Base-by-base conservation (phyloP, 2,329 filamentous ascomycete genomes). In the Fusarium odoratissimum region DNA sequence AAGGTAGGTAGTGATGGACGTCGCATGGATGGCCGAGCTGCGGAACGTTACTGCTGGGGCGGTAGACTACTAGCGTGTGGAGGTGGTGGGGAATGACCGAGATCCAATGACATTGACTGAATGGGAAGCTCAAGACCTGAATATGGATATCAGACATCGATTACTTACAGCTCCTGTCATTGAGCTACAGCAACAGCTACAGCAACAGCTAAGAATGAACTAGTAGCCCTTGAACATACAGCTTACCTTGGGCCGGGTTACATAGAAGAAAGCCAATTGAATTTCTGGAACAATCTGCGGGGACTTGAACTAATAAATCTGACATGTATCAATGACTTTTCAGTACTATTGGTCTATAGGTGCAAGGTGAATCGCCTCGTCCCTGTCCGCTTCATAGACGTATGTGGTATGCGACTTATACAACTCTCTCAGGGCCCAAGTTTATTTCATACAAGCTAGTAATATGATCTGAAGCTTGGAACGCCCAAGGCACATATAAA, bases 31-130 rank as follows among this genome's bases (percentile, higher is more conserved):
- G 61, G 56, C 59, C 54, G 59, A 71, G 60, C 60, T 63, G 28
- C 30, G 55, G 42, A 56, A 48, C 59, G 64, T 72, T 79, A 77
- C 70, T 79, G 76, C 78, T 33, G 78, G 72, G 76, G 79, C 78
- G 79, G 79, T 79, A 75, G 57, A 49, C 48, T 54, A 59, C 55
- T 55, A 63, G 57, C 23, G 54, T 31, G 35, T 60, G 70, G 60
- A 56, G 60, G 35, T 35, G 19, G 35, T 33, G n/a, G 59, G 21
- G 42, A 37, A 64, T 49, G 46, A 14, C 11, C 12, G 11, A 33
- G 46, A 49, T 48, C 45, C 45, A 48, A 48, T 48, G 45, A 17
- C 45, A 48, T 48, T 48, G 28, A 31, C 45, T 17, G 21, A 33
- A 49, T 23, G 30, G 33, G 46, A 49, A 49, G 30, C 30, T 23